A percentile compares a stretch with the other conserved stretches of the same genome.
These are phyloP conservation scores for Xylaria sp. DNA, from an alignment of 2,329 filamentous ascomycete genomes.

Conservation along the genomic window DNA sequence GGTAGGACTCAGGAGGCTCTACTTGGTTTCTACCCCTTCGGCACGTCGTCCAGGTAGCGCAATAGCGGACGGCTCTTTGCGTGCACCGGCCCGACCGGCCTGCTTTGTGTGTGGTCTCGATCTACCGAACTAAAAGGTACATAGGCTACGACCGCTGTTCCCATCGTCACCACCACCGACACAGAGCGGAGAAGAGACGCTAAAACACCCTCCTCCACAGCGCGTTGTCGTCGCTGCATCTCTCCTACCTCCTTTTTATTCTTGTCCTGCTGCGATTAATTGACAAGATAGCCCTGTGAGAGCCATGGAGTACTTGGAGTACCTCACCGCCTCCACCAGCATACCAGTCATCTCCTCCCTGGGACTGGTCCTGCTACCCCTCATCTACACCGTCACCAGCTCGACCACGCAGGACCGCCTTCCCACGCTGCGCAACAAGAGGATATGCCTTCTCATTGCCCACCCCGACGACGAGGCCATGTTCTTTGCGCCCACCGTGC, in stretches of 20 bases:
- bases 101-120: too few species aligned
- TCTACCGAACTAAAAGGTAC: too few species aligned
- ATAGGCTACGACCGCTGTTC: neutral
- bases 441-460: slow-evolving; percentile 91
- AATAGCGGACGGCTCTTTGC: too few species aligned
- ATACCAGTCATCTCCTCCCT: slow-evolving; percentile 54
- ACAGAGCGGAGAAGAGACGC: slow-evolving; percentile 12
- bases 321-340: slow-evolving; percentile 41
- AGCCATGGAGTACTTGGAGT: slow-evolving; percentile 34
- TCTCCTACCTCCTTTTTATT: neutral
- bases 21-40: slow-evolving; percentile 42
- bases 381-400: slow-evolving; percentile 65
- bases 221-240: too few species aligned
- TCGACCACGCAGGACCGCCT: slow-evolving; percentile 63
- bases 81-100: too few species aligned
- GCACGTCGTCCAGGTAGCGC: neutral
- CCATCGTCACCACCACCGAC: neutral
- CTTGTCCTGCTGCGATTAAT: too few species aligned
- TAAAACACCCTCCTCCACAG: neutral
- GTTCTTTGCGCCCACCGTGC: slow-evolving; percentile 94
- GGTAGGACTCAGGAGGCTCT: slow-evolving; percentile 36
- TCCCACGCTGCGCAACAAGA: slow-evolving; percentile 80
- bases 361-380: slow-evolving; percentile 53
- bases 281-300: neutral
- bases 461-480: slow-evolving; percentile 99